Evolutionary conservation across 257 asterid species (phyloP).

Genomic region (Nyctanthes arbortristis): DNA sequence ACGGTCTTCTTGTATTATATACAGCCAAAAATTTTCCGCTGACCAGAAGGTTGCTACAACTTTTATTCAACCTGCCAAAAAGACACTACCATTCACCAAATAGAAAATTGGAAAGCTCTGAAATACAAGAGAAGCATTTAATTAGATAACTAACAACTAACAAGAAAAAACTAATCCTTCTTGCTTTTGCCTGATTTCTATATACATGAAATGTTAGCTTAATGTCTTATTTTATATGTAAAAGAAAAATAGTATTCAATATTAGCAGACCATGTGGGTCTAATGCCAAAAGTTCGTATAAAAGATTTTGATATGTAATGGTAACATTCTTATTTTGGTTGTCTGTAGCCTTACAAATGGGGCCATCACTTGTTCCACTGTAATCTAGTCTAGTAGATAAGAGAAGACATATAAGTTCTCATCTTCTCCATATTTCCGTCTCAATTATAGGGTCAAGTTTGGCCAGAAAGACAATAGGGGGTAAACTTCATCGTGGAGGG

Average conservation of each 20-base stretch:
- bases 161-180: neutral
- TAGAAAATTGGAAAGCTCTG: neutral
- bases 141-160: neutral
- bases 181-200: neutral
- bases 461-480: too few relatives aligned
- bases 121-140: neutral
- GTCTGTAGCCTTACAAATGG: neutral
- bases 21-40: constrained; percentile 3
- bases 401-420: neutral
- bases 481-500: too few relatives aligned
- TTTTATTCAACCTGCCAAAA: constrained; percentile 10
- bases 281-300: neutral
- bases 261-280: neutral
- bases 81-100: neutral
- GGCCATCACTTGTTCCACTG: neutral
- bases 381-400: neutral
- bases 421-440: neutral
- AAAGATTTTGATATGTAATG: neutral
- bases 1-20: neutral
- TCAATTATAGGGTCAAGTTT: too few relatives aligned
- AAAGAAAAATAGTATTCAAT: neutral
- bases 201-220: too few relatives aligned
- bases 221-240: constrained; percentile 5
- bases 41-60: neutral
- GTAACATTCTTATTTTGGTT: neutral